phyloP scores from a whole-genome alignment of 176 grass and related monocot species.

The Thalia dealbata region DNA sequence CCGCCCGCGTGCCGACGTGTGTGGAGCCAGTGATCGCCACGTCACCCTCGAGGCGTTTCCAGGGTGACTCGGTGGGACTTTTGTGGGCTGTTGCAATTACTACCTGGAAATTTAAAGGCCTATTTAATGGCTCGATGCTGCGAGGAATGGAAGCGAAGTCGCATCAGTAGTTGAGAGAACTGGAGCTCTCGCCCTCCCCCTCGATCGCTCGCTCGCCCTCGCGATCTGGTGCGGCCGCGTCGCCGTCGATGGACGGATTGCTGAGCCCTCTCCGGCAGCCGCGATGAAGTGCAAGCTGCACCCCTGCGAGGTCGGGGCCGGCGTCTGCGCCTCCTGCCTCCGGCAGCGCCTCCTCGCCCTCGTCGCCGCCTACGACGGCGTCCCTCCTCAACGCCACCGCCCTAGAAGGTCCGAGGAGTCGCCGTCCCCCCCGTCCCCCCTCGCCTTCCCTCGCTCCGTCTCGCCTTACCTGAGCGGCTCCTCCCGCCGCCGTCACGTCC shows the following conservation, averaged over 20 bases:
- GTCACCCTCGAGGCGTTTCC: neutral
- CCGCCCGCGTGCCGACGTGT: too few relatives aligned
- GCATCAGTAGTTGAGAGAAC: too few relatives aligned
- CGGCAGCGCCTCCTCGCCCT: slow-evolving; percentile 63
- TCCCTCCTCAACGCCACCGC: slow-evolving; percentile 1
- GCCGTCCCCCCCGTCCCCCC: neutral
- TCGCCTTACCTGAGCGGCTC: neutral
- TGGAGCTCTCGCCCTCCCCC: neutral
- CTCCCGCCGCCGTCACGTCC: neutral
- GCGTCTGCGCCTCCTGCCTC: slow-evolving; percentile 90
- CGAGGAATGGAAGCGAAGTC: neutral
- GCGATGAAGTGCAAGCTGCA: slow-evolving; percentile 91
- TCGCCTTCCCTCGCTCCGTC: neutral
- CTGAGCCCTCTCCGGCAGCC: neutral
- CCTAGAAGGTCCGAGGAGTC: too few relatives aligned
- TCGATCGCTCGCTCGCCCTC: too few relatives aligned
- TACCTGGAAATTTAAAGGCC: neutral
- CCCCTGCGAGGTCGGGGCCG: slow-evolving; percentile 41
- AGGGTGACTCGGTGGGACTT: neutral
- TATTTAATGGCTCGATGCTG: neutral
- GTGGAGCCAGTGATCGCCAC: neutral
- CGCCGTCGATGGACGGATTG: neutral
- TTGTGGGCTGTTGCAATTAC: neutral
- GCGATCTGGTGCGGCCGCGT: neutral
- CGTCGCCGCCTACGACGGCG: slow-evolving; percentile 45